Conservation (phyloP, 2,329 filamentous ascomycete genomes). For the Exophiala xenobiotica region DNA sequence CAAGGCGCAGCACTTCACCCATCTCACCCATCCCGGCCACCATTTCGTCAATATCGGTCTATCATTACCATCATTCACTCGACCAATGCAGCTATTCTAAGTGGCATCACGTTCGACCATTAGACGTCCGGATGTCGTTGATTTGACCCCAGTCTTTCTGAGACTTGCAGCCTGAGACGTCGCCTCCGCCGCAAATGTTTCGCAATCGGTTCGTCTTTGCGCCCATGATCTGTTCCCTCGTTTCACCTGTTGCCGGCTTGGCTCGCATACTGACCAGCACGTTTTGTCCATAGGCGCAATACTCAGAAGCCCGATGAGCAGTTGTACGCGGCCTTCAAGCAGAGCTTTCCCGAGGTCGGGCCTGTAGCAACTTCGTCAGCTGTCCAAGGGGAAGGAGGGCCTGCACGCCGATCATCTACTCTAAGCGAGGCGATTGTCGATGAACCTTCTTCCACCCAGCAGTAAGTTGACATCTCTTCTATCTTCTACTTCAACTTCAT, state of each 20-base stretch:
- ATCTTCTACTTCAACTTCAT: conserved; percentile 19
- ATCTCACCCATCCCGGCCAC: conserved; percentile 9
- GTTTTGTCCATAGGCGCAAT: conserved; percentile 58
- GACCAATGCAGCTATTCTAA: conserved; percentile 15
- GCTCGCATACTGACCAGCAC: conserved; percentile 21
- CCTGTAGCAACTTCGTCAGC: conserved; percentile 50
- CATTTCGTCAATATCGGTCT: conserved; percentile 1
- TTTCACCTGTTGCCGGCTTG: conserved; percentile 14
- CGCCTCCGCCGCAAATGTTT: conserved; percentile 42
- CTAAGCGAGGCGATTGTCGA: conserved; percentile 31
- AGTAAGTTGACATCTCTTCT: conserved; percentile 26
- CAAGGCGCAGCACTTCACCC: conserved; percentile 24
- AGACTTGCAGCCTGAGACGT: conserved; percentile 28
- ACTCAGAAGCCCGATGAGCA: conserved; percentile 84
- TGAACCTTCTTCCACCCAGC: conserved; percentile 27
- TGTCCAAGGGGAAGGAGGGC: conserved; percentile 43
- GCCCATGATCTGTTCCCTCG: conserved; percentile 12
- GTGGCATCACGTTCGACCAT: conserved; percentile 12
- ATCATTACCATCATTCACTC: background rate
- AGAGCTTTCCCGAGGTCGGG: conserved; percentile 74
- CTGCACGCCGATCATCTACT: conserved; percentile 35
- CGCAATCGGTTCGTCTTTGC: conserved; percentile 46
- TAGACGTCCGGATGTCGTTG: conserved; percentile 22
- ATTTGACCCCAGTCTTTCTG: conserved; percentile 23
- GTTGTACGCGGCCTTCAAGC: conserved; percentile 78